A percentile compares a stretch with the other conserved stretches of the same genome.
phyloP scores from a whole-genome alignment of 2,329 filamentous ascomycete species.

The Fragosphaeria purpurea region DNA sequence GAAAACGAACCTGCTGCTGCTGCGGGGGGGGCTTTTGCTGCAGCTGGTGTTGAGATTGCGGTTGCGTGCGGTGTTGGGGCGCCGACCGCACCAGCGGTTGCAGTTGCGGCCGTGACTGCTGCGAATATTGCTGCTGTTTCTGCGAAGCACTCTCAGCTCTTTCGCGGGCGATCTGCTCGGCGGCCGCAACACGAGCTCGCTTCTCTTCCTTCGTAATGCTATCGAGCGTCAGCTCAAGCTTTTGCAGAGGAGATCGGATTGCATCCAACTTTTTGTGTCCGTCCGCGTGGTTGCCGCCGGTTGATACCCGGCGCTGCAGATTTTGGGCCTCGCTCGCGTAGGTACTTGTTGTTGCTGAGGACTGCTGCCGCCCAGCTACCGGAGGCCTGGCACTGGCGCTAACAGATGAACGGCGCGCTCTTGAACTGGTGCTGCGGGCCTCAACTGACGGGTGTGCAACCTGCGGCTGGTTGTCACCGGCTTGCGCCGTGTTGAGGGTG shows the following conservation, averaged over 20 bases:
- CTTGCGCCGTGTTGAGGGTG: not conserved
- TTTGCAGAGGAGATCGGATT: constrained; percentile 84
- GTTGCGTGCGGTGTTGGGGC: no score
- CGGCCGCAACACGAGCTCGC: constrained; percentile 71
- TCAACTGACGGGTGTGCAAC: constrained; percentile 4
- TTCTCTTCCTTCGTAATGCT: constrained; percentile 96
- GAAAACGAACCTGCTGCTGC: constrained; percentile 22
- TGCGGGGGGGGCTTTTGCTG: not conserved
- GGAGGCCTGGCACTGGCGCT: constrained; percentile 6
- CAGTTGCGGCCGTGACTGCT: constrained; percentile 12
- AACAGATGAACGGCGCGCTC: constrained; percentile 12
- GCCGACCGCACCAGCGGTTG: constrained; percentile 4
- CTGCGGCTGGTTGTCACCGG: constrained; percentile 4
- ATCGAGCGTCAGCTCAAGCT: constrained; percentile 79
- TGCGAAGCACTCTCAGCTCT: constrained; percentile 22
- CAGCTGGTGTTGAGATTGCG: not conserved
- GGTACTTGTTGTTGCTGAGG: constrained; percentile 13
- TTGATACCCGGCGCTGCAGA: constrained; percentile 3
- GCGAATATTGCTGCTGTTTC: constrained; percentile 3
- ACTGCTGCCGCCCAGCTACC: constrained; percentile 6
- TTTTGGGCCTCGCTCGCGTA: not conserved
- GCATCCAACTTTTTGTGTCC: constrained; percentile 57
- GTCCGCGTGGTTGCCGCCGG: constrained; percentile 21
- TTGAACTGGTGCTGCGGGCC: constrained; percentile 18
- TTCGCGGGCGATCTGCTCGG: constrained; percentile 64